Evolutionary conservation across 306 rosid species (phyloP).

Genomic region (Citrullus mucosospermus): DNA sequence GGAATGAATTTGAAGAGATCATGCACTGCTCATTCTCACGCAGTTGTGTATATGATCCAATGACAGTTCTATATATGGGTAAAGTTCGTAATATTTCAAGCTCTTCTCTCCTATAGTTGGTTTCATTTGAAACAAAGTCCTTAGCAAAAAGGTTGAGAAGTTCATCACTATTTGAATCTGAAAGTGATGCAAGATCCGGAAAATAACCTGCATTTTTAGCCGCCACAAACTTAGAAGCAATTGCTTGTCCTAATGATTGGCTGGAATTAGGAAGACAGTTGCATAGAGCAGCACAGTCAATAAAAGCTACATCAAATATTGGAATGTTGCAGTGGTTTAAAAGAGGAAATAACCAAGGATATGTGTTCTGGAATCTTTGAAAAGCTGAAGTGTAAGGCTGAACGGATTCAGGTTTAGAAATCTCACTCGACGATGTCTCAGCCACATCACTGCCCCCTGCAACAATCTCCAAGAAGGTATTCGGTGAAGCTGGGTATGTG

Average conservation of each 20-base stretch:
- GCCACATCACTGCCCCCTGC: slow-evolving; percentile 21
- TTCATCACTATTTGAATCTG: slow-evolving; percentile 55
- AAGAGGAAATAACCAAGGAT: slow-evolving; percentile 75
- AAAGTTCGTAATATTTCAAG: slow-evolving; percentile 65
- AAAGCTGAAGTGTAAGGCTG: slow-evolving; percentile 50
- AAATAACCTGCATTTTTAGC: slow-evolving; percentile 80
- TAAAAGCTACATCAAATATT: slow-evolving; percentile 56
- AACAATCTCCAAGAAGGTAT: slow-evolving; percentile 29
- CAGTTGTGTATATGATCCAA: slow-evolving; percentile 71
- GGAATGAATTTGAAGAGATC: slow-evolving; percentile 71
- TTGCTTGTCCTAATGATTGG: slow-evolving; percentile 60
- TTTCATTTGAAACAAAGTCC: slow-evolving; percentile 38
- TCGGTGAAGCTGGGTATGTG: slow-evolving; percentile 18
- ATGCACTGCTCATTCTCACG: slow-evolving; percentile 64
- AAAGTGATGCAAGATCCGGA: slow-evolving; percentile 49
- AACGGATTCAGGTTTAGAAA: slow-evolving; percentile 33
- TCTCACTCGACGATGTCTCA: slow-evolving; percentile 17
- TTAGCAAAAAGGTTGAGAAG: slow-evolving; percentile 68
- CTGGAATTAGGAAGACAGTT: slow-evolving; percentile 45
- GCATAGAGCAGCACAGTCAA: slow-evolving; percentile 67
- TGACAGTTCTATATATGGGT: slow-evolving; percentile 82
- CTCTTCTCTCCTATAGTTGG: slow-evolving; percentile 50
- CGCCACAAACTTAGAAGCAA: slow-evolving; percentile 85
- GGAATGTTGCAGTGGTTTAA: slow-evolving; percentile 89
- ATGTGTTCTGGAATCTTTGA: slow-evolving; percentile 37